Evolutionary conservation across 345 rosid genomes (phyloP).

Genomic region (Lumnitzera littorea): DNA sequence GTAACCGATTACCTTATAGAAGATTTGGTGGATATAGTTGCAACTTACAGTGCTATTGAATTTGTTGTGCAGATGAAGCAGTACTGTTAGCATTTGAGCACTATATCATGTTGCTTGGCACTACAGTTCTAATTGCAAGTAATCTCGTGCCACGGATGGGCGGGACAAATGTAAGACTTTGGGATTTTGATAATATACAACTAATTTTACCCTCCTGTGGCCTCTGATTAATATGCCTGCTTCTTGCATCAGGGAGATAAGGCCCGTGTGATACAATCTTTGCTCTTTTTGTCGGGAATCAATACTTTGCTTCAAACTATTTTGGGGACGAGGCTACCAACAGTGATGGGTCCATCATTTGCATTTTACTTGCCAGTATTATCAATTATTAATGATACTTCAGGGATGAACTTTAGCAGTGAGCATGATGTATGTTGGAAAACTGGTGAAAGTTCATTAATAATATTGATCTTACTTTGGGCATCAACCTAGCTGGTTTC

Average conservation of each 20-base stretch:
- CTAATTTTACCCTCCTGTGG: too few species aligned
- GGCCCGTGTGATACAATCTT: constrained; percentile 72
- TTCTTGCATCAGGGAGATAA: constrained; percentile 58
- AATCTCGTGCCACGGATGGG: constrained; percentile 79
- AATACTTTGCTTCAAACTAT: constrained; percentile 88
- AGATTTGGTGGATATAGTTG: background rate
- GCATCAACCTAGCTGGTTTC: too few species aligned
- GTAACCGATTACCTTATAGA: too few species aligned
- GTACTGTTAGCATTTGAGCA: constrained; percentile 80
- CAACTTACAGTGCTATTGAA: background rate
- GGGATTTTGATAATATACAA: too few species aligned
- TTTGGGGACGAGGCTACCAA: constrained; percentile 83
- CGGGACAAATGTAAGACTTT: constrained; percentile 56
- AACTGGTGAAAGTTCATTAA: background rate
- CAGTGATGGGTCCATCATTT: constrained; percentile 86
- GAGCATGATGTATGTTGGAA: constrained; percentile 50
- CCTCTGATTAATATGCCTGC: too few species aligned
- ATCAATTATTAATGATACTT: constrained; percentile 69
- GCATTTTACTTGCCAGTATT: constrained; percentile 70
- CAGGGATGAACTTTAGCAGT: constrained; percentile 31
- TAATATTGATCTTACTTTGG: too few species aligned
- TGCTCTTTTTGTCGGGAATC: constrained; percentile 86
- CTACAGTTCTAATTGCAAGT: constrained; percentile 60
- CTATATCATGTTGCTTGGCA: constrained; percentile 89
- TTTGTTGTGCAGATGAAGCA: constrained; percentile 53